Percentiles rank a stretch among this genome's conserved stretches.
Conservation (phyloP, 257 asterid genomes). For the Fraxinus excelsior region DNA sequence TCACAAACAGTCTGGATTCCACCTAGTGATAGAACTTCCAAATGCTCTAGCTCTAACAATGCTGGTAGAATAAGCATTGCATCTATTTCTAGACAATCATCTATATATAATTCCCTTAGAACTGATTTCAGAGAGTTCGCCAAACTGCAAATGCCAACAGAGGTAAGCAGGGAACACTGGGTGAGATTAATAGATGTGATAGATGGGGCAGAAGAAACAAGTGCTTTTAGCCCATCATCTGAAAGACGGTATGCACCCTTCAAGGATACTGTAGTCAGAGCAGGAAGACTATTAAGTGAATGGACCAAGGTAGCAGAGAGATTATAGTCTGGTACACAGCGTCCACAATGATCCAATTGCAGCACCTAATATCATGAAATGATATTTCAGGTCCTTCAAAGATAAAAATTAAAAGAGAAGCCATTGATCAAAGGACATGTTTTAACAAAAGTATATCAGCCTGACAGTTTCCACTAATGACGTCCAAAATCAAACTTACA, state of each 20-base stretch:
- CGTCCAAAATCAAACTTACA: neutral
- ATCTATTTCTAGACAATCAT: constrained; percentile 65
- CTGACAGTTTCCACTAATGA: neutral
- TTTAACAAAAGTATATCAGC: constrained; percentile 15
- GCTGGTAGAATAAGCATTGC: constrained; percentile 77
- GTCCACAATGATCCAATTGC: constrained; percentile 82
- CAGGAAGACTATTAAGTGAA: constrained; percentile 60
- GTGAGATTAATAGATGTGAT: constrained; percentile 79
- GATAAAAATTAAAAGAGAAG: constrained; percentile 12
- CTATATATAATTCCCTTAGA: constrained; percentile 75
- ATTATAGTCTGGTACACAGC: constrained; percentile 69
- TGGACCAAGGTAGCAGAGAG: constrained; percentile 56
- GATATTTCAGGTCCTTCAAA: constrained; percentile 24
- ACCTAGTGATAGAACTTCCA: constrained; percentile 86
- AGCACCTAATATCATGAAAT: constrained; percentile 64
- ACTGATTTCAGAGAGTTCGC: constrained; percentile 58
- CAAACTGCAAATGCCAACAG: constrained; percentile 65
- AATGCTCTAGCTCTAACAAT: constrained; percentile 56
- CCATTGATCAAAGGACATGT: neutral
- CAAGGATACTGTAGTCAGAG: constrained; percentile 65
- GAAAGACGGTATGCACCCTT: constrained; percentile 94
- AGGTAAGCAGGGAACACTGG: constrained; percentile 79
- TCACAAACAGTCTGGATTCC: constrained; percentile 68
- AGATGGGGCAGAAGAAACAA: constrained; percentile 76
- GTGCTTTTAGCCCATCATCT: constrained; percentile 66